A percentile compares a stretch with the other conserved stretches of the same genome.
These are phyloP conservation scores for Blastocladiella britannica DNA, from an alignment of 192 early-diverging fungal species.

Conservation along the genomic window DNA sequence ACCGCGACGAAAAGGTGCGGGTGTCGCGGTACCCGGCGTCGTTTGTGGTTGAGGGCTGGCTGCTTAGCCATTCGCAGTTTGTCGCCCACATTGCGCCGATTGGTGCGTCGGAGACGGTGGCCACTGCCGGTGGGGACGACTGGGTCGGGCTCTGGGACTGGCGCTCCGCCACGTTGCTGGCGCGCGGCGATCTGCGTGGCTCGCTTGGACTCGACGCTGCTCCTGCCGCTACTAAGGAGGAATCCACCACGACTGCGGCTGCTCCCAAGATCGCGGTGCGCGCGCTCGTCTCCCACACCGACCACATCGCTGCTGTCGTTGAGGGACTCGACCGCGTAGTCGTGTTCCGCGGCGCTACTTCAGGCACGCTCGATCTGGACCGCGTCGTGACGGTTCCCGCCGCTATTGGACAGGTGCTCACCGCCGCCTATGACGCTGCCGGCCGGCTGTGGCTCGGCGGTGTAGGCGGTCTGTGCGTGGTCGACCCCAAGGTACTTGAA, in stretches of 20 bases:
- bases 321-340: not conserved
- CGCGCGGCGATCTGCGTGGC: not conserved
- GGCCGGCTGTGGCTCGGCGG: not conserved
- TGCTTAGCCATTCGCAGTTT: slow-evolving; percentile 73
- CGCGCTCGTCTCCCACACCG: not conserved
- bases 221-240: not conserved
- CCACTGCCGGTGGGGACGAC: not conserved
- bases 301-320: not conserved
- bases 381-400: not conserved
- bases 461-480: not conserved
- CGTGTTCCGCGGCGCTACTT: not conserved
- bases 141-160: not conserved
- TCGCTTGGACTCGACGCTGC: not conserved
- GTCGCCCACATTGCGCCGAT: not conserved
- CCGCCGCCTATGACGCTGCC: not conserved
- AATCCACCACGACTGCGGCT: not conserved
- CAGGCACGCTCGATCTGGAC: not conserved
- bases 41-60: slow-evolving; percentile 73
- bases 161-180: not conserved
- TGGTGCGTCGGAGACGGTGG: not conserved
- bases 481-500: not conserved
- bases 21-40: slow-evolving; percentile 75
- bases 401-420: not conserved
- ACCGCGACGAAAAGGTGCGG: slow-evolving; percentile 95
- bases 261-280: not conserved